phyloP scores from a whole-genome alignment of 768 basidiomycete genomes.

The Antrodiella citrinella region DNA sequence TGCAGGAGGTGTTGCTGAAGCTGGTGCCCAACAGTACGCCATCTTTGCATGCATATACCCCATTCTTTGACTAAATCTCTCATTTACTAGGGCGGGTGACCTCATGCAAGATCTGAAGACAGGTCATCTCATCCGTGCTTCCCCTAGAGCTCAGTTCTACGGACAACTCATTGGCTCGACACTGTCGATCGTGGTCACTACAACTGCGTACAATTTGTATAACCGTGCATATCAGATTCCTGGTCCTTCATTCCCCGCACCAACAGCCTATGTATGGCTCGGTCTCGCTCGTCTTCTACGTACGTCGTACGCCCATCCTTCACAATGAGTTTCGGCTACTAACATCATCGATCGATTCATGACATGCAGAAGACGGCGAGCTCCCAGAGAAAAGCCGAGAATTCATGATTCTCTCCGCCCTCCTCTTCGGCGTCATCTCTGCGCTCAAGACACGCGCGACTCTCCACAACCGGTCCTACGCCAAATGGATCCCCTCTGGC shows the following conservation, averaged over 20 bases:
- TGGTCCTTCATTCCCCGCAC: constrained; percentile 91
- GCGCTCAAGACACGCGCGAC: constrained; percentile 55
- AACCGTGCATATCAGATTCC: constrained; percentile 83
- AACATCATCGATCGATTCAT: constrained; percentile 26
- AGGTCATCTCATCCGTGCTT: constrained; percentile 85
- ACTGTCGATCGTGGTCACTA: constrained; percentile 82
- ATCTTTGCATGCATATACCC: background rate
- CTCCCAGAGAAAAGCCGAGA: constrained; percentile 65
- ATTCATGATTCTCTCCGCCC: constrained; percentile 78
- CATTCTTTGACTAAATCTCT: background rate
- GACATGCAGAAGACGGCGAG: constrained; percentile 60
- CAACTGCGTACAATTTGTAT: constrained; percentile 83
- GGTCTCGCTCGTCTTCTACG: constrained; percentile 68
- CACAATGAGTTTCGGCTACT: too few relatives aligned
- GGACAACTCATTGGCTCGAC: constrained; percentile 89
- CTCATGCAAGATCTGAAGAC: constrained; percentile 99
- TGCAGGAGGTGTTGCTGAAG: constrained; percentile 93
- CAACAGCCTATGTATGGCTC: constrained; percentile 92
- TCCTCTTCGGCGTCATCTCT: constrained; percentile 62
- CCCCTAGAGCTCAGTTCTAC: constrained; percentile 90
- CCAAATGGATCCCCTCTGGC: constrained; percentile 85
- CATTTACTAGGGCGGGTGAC: constrained; percentile 69
- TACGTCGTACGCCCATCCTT: constrained; percentile 26
- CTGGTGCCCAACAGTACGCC: constrained; percentile 83
- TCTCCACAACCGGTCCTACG: constrained; percentile 39